These are phyloP conservation scores for Rhodocollybia butyracea DNA, from an alignment of 768 basidiomycete genomes.

Conservation along the genomic window DNA sequence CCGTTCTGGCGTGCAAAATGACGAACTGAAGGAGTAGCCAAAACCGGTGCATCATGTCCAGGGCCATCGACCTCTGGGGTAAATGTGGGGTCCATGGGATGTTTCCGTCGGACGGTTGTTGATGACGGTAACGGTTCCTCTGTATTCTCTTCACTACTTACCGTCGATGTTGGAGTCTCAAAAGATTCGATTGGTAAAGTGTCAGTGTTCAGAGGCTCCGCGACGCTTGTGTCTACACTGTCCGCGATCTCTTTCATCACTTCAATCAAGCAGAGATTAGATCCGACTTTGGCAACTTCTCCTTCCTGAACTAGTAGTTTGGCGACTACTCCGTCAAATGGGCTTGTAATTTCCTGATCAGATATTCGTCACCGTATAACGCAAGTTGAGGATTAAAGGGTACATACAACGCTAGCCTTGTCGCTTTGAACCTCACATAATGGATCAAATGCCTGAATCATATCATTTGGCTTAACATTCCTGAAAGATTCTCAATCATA, in stretches of 20 bases:
- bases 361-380: slow-evolving; percentile 88
- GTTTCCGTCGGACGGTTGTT: slow-evolving; percentile 28
- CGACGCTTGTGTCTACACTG: slow-evolving; percentile 16
- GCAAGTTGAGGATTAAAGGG: slow-evolving; percentile 74
- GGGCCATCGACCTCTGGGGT: slow-evolving; percentile 10
- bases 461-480: slow-evolving; percentile 53
- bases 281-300: slow-evolving; percentile 80
- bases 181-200: too few relatives aligned
- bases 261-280: slow-evolving; percentile 75
- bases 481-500: slow-evolving; percentile 38
- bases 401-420: slow-evolving; percentile 6
- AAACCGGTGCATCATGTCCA: slow-evolving; percentile 30
- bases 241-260: slow-evolving; percentile 56
- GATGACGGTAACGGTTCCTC: too few relatives aligned
- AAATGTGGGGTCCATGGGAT: slow-evolving; percentile 51
- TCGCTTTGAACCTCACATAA: slow-evolving; percentile 9
- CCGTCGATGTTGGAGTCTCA: not conserved
- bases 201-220: slow-evolving; percentile 13
- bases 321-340: slow-evolving; percentile 73
- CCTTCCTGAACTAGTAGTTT: slow-evolving; percentile 77
- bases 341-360: slow-evolving; percentile 79
- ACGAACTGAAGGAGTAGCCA: slow-evolving; percentile 76
- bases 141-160: too few relatives aligned
- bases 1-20: slow-evolving; percentile 67
- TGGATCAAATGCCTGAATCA: slow-evolving; percentile 62